Conservation (phyloP, 805 yeast species). For the Tetrapisispora taiwanensis region DNA sequence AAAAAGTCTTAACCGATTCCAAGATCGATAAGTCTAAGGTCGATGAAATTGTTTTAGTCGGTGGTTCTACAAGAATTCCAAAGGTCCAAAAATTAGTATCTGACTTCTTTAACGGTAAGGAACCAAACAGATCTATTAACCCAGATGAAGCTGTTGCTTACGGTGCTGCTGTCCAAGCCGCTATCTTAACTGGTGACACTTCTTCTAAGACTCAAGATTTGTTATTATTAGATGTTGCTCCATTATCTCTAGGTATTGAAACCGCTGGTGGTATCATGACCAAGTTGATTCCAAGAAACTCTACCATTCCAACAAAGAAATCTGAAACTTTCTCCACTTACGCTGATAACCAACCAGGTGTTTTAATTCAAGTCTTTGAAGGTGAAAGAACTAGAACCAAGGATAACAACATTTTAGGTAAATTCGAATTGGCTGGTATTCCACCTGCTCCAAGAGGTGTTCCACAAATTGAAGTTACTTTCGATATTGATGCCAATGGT, state of each 20-base stretch:
- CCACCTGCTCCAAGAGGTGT: conserved; percentile 99
- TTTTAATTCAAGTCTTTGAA: conserved; percentile 90
- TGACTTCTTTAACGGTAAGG: conserved; percentile 95
- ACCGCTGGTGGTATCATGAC: conserved; percentile 99
- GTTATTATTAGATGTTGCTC: conserved; percentile 92
- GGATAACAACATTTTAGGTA: conserved; percentile 94
- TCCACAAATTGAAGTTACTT: conserved; percentile 95
- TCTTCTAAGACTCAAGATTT: conserved; percentile 94
- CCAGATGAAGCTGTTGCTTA: conserved; percentile 99
- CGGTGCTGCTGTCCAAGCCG: conserved; percentile 99
- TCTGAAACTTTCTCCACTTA: conserved; percentile 94
- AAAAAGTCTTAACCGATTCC: conserved; percentile 85
- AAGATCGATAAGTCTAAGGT: conserved; percentile 83
- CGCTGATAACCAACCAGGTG: conserved; percentile 98
- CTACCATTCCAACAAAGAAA: conserved; percentile 95
- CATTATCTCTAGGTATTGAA: conserved; percentile 94
- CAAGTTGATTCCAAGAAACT: conserved; percentile 91
- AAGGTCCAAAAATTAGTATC: conserved; percentile 91
- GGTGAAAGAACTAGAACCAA: conserved; percentile 97
- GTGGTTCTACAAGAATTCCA: conserved; percentile 98
- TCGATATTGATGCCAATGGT: conserved; percentile 95
- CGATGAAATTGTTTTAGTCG: conserved; percentile 88
- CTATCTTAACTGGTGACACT: conserved; percentile 90
- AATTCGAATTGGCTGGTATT: conserved; percentile 90
- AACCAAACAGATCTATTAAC: conserved; percentile 92